Evolutionary conservation across 2,329 filamentous ascomycete genomes (phyloP).

Genomic region (Colletotrichum plurivorum): DNA sequence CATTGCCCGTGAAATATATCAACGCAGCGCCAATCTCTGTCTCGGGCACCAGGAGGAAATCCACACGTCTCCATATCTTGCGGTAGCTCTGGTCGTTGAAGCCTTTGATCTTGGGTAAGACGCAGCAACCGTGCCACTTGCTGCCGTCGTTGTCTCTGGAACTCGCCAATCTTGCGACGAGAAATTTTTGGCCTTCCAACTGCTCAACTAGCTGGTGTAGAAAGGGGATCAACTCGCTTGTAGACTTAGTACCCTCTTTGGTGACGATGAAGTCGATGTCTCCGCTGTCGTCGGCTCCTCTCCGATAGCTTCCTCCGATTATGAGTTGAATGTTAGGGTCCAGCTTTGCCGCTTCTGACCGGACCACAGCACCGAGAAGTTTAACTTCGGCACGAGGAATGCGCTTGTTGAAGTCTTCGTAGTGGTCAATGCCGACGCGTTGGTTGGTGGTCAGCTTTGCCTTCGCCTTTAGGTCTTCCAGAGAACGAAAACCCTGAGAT

Average conservation of each 20-base stretch:
- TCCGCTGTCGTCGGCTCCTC: slow-evolving; percentile 80
- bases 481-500: slow-evolving; percentile 78
- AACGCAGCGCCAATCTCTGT: slow-evolving; percentile 86
- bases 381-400: slow-evolving; percentile 85
- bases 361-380: slow-evolving; percentile 76
- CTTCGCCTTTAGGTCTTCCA: slow-evolving; percentile 77
- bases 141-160: slow-evolving; percentile 68
- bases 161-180: slow-evolving; percentile 78
- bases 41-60: slow-evolving; percentile 86
- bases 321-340: slow-evolving; percentile 78
- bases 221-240: slow-evolving; percentile 72
- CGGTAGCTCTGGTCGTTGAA: slow-evolving; percentile 51
- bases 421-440: slow-evolving; percentile 82
- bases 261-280: slow-evolving; percentile 92
- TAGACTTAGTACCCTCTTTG: slow-evolving; percentile 68
- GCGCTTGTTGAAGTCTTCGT: slow-evolving; percentile 81
- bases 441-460: slow-evolving; percentile 79
- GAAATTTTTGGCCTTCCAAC: slow-evolving; percentile 74
- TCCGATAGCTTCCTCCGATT: slow-evolving; percentile 87
- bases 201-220: slow-evolving; percentile 73
- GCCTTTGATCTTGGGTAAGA: slow-evolving; percentile 66
- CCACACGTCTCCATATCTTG: slow-evolving; percentile 82
- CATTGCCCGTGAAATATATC: slow-evolving; percentile 96
- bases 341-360: slow-evolving; percentile 67
- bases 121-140: slow-evolving; percentile 92